These are phyloP conservation scores for Chionographis japonica DNA, from an alignment of 106 monocot genomes.

Conservation along the genomic window DNA sequence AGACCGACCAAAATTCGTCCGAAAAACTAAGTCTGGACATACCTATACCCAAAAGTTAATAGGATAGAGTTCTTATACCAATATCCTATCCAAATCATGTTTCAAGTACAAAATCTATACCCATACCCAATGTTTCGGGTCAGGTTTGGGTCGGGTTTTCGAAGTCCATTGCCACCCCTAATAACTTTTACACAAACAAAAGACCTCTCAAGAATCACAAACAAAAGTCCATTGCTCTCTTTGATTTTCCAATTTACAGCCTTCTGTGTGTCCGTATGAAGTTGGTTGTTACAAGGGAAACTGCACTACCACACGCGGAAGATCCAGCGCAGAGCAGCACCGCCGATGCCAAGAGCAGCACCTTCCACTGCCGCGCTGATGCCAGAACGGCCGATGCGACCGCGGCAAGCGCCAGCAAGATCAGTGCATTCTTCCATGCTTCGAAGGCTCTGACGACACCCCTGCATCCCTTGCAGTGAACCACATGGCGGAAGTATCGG, in stretches of 20 bases:
- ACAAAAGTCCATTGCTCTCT: too few relatives aligned
- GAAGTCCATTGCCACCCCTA: too few relatives aligned
- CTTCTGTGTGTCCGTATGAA: constrained; percentile 69
- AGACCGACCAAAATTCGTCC: too few relatives aligned
- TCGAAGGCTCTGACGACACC: constrained; percentile 17
- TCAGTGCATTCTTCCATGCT: constrained; percentile 34
- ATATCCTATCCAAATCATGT: too few relatives aligned
- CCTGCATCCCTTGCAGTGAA: constrained; percentile 70
- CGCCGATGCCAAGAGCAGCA: constrained; percentile 15
- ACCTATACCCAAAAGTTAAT: too few relatives aligned
- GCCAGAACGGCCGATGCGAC: constrained; percentile 46
- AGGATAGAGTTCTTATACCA: too few relatives aligned
- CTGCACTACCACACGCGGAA: constrained; percentile 27
- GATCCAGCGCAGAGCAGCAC: constrained; percentile 31
- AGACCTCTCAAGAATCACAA: too few relatives aligned
- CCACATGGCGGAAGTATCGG: constrained; percentile 64
- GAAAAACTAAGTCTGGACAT: too few relatives aligned
- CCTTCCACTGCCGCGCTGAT: constrained; percentile 41
- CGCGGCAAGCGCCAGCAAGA: constrained; percentile 18
- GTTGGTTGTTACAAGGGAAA: constrained; percentile 58
- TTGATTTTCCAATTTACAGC: constrained; percentile 19
- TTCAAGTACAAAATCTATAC: too few relatives aligned
- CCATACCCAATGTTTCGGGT: too few relatives aligned
- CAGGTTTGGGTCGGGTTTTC: too few relatives aligned
- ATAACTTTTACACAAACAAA: too few relatives aligned